Evolutionary conservation across 2,329 filamentous ascomycete species (phyloP), one percentile per base, ranked within the genome.

Genomic region (Claviceps sp.): DNA sequence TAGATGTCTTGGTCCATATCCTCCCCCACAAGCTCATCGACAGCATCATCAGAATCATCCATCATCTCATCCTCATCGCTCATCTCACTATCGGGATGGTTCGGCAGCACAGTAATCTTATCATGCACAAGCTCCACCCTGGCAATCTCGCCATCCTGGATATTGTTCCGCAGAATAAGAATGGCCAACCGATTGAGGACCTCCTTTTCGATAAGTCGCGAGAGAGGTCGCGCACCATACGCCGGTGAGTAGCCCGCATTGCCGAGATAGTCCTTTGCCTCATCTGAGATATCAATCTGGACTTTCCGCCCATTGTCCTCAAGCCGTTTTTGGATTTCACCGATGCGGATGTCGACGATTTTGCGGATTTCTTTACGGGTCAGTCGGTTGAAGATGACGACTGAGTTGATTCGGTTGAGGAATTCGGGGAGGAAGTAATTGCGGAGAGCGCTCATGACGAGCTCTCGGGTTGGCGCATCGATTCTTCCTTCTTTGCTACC

Each of bases 391-490:
- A 98, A 98, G 72, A 98, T 96, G 71, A 98, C 90, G 51, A 84
- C 88, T 55, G 86, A 93, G 70, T 81, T 91, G 75, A 98, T 97
- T 66, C 93, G 88, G 77, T 98, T 98, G 58, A 98, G 82, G 77
- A 98, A 98, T 64, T 98, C 93, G 37, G 93, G 93, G 2, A 98
- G 76, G 81, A 98, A 98, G 74, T 95, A 97, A 74, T 89, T 89
- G 63, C 91, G 86, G 40, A 98, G 78, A 4, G 90, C 82, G 50
- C 81, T 85, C 84, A 93, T 94, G 63, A 98, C 91, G 56, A 97
- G 75, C 65, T 96, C 90, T 56, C 80, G 80, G 1, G 90, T 96
- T 1, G 85, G 83, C 0, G 82, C 76, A 60, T 98, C 93, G 59
- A 98, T 93, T 64, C 76, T 83, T 61, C 91, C 91, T 60, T 94